These are phyloP conservation scores for Myrmaecium sp. DNA, from an alignment of 2,329 filamentous ascomycete species.

Conservation along the genomic window DNA sequence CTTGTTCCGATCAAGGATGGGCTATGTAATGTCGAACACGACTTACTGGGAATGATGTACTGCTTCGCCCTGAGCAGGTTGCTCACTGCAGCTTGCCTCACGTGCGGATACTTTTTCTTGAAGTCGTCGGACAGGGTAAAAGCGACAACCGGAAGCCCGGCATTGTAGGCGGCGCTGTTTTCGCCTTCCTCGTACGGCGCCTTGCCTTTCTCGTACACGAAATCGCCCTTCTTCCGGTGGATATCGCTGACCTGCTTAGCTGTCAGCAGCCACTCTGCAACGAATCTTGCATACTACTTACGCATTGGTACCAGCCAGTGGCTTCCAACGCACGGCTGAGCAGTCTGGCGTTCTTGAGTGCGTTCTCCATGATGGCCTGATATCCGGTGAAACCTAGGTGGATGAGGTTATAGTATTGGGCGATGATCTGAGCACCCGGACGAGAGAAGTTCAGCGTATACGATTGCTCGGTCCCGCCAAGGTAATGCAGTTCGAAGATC, in stretches of 20 bases:
- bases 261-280: conserved; percentile 11
- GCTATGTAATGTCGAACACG: background rate
- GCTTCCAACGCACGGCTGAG: conserved; percentile 46
- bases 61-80: conserved; percentile 47
- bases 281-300: conserved; percentile 3
- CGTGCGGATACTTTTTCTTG: conserved; percentile 40
- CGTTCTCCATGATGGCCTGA: conserved; percentile 47
- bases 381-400: conserved; percentile 53
- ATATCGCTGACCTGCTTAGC: conserved; percentile 38
- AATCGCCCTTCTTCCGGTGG: conserved; percentile 38
- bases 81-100: conserved; percentile 47
- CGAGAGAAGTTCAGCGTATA: conserved; percentile 60
- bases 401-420: conserved; percentile 57
- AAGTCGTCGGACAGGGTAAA: conserved; percentile 47
- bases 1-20: background rate
- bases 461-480: conserved; percentile 53
- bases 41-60: conserved; percentile 50
- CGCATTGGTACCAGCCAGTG: conserved; percentile 42
- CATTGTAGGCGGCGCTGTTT: conserved; percentile 42
- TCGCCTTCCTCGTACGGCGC: conserved; percentile 29
- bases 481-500: conserved; percentile 54
- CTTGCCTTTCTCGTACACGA: conserved; percentile 25
- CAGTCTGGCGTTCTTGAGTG: conserved; percentile 45
- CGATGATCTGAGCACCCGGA: conserved; percentile 51
- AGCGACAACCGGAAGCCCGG: conserved; percentile 51